These are phyloP conservation scores for Anthracocystis setariae DNA, from an alignment of 1,284 basidiomycete genomes.

Conservation along the genomic window DNA sequence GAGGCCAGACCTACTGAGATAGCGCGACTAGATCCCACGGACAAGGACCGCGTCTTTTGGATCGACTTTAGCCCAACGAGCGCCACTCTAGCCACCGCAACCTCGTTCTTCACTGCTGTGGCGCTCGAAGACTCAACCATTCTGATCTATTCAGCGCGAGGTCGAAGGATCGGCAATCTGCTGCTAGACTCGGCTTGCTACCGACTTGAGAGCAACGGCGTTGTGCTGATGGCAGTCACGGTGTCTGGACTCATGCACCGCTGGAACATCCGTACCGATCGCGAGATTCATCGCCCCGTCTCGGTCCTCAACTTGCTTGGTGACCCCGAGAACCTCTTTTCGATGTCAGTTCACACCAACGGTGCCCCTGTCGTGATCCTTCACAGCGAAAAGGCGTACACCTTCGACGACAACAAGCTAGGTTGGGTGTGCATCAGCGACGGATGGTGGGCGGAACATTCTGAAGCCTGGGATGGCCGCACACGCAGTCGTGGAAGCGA, in stretches of 20 bases:
- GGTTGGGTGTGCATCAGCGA: slow-evolving; percentile 58
- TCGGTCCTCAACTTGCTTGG: slow-evolving; percentile 51
- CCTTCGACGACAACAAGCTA: slow-evolving; percentile 54
- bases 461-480: slow-evolving; percentile 58
- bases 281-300: slow-evolving; percentile 47
- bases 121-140: slow-evolving; percentile 54
- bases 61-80: slow-evolving; percentile 83
- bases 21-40: slow-evolving; percentile 72
- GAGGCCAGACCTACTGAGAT: slow-evolving; percentile 75
- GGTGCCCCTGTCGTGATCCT: slow-evolving; percentile 69
- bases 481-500: slow-evolving; percentile 49
- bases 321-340: slow-evolving; percentile 47
- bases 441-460: slow-evolving; percentile 58
- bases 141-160: slow-evolving; percentile 56
- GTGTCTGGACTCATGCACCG: slow-evolving; percentile 50
- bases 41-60: slow-evolving; percentile 76
- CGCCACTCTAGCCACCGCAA: slow-evolving; percentile 76
- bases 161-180: slow-evolving; percentile 50
- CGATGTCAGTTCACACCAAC: slow-evolving; percentile 56
- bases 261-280: slow-evolving; percentile 55
- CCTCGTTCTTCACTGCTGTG: slow-evolving; percentile 76
- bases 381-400: slow-evolving; percentile 54
- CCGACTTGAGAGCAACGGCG: slow-evolving; percentile 48
- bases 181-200: slow-evolving; percentile 50
- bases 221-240: slow-evolving; percentile 55